Conservation (phyloP, 225 moss, liverwort and hornwort species). For the Sphagnum tenellum region DNA sequence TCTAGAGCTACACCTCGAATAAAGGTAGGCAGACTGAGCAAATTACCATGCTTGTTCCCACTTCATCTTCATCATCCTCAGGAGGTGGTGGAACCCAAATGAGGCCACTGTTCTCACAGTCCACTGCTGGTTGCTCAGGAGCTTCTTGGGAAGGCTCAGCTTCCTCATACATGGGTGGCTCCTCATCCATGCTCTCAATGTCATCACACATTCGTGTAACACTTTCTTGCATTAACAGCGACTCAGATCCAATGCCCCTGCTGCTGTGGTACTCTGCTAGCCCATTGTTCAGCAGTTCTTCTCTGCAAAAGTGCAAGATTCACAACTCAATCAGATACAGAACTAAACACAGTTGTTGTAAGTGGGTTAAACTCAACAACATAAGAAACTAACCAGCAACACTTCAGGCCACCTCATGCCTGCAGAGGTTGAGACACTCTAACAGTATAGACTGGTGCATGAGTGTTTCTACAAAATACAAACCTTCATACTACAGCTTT, state of each 20-base stretch:
- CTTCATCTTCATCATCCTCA: conserved; percentile 63
- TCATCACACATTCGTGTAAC: conserved; percentile 31
- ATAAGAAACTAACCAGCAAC: no score
- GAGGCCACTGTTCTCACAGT: conserved; percentile 60
- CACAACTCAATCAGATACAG: background rate
- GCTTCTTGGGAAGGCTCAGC: conserved; percentile 16
- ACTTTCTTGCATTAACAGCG: conserved; percentile 32
- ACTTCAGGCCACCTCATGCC: no score
- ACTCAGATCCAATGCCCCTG: conserved; percentile 42
- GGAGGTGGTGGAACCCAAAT: conserved; percentile 76
- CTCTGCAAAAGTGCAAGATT: background rate
- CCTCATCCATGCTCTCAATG: conserved; percentile 39
- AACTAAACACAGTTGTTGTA: no score
- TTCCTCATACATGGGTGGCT: conserved; percentile 49
- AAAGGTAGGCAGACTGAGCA: background rate
- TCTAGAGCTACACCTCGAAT: no score
- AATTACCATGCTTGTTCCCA: conserved; percentile 44
- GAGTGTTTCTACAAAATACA: no score
- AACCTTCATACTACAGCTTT: no score
- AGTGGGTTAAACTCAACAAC: no score
- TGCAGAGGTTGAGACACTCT: no score
- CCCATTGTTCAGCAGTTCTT: background rate
- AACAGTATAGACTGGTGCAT: no score
- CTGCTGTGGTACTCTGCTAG: conserved; percentile 8
- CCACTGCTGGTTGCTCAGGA: conserved; percentile 34